Base-by-base conservation (phyloP, 2,329 filamentous ascomycete genomes). In the Xylariaceae sp. region DNA sequence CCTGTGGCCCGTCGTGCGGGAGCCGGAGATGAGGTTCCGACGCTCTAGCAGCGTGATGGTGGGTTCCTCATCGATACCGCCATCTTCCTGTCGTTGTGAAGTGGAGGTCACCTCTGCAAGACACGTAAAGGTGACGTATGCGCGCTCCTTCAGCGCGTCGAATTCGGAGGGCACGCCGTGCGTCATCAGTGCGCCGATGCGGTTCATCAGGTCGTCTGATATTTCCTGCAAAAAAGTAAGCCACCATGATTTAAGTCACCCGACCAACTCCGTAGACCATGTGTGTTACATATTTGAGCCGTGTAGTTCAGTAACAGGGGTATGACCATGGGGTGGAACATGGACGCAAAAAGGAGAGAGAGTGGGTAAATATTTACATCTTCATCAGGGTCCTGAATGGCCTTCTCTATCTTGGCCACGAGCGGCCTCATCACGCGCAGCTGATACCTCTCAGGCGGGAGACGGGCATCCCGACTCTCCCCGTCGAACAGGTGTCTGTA, bases 1-100 rank as follows among this genome's bases (percentile, higher is more conserved):
- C 26, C 81, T 71, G 34, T 80, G 74, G 0, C 81, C 81, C 0
- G 81, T 84, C 2, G 75, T 81, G 8, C 75, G 73, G 5, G 73
- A 74, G 4, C 74, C 70, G 9, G 68, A 70, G 34, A 78, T 66
- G 14, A 78, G 53, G 55, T 73, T 63, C 53, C 75, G 60, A 59
- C 67, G 59, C 60, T 81, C 69, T 45, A 79, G 59, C 38, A 81
- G 61, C 47, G 76, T 71, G 49, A 81, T 33, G 49, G 67, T 48
- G 52, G 62, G 36, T 57, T 60, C 47, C 49, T 58, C 31, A 48
- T 56, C 31, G 24, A 36, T 26, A 16, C 33, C 31, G 11, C 17
- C 28, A 2, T 34, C 37, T 27, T 14, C 31, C 17, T 19, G 16
- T 14, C n/a, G 13, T 12, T 18, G 5, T 30, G 17, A 8, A 24